Evolutionary conservation across 2,329 filamentous ascomycete species (phyloP).

Genomic region (Macrophomina tecta): DNA sequence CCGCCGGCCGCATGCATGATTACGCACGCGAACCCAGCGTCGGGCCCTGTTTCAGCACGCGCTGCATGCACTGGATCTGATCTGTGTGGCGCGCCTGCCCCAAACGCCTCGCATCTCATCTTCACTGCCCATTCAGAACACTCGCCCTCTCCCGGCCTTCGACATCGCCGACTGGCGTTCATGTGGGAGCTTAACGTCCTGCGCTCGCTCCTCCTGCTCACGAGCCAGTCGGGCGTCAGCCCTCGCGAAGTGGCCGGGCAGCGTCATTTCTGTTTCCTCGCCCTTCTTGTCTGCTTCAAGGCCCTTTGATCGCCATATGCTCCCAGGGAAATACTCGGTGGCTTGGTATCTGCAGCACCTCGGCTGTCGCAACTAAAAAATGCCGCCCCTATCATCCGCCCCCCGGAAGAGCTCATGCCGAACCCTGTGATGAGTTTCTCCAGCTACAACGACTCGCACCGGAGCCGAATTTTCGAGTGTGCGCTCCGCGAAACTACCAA

Average conservation of each 20-base stretch:
- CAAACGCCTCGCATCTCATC: constrained; percentile 18
- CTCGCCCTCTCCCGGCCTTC: not conserved
- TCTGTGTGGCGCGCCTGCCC: constrained; percentile 1
- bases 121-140: not conserved
- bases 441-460: too few species aligned
- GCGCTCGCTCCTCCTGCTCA: not conserved
- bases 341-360: constrained; percentile 1
- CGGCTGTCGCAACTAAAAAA: not conserved
- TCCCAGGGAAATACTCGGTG: not conserved
- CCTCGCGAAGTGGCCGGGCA: not conserved
- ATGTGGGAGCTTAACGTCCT: not conserved
- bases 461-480: not conserved
- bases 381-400: constrained; percentile 2
- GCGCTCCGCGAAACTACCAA: too few species aligned
- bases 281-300: not conserved
- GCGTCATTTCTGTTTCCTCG: not conserved
- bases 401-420: constrained; percentile 1
- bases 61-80: constrained; percentile 21
- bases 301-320: not conserved
- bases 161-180: not conserved
- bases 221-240: not conserved
- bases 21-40: constrained; percentile 19
- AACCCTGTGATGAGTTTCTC: not conserved
- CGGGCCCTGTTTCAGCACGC: constrained; percentile 24
- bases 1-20: constrained; percentile 7